Evolutionary conservation across 768 basidiomycete genomes (phyloP), one percentile per base, ranked within the genome.

Genomic region (Leccinum arenicola): DNA sequence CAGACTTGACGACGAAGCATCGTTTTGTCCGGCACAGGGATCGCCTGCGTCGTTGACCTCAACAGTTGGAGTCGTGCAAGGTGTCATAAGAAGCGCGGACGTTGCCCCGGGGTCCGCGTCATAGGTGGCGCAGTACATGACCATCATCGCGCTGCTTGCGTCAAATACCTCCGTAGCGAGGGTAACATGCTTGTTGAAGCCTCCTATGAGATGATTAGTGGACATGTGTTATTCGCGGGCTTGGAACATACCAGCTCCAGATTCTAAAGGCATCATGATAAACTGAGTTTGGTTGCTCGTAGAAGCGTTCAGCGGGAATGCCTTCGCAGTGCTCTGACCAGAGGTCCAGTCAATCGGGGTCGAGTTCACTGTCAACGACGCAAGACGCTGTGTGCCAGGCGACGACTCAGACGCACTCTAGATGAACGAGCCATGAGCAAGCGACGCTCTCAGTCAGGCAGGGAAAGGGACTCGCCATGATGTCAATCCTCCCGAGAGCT

Each of bases 101-200:
- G 82, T 75, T 2, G 70, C 63, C 5, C 74, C 57, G 2, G 86
- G 85, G 29, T 77, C 73, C 3, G 84, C 77, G 61, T 88, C 77
- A 66, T 81, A 89, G 5, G 86, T 89, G 6, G 82, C 84, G 60
- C 88, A 91, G 66, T 77, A 84, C 23, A 73, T 68, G 56, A 74
- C 70, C 64, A 75, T 73, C 23, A 65, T 54, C 0, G 76, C 80
- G 11, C 57, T 64, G 9, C 52, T 59, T 23, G 76, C 70, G 56
- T 80, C 71, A 60, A 78, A 79, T 55, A 85, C 71, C 4, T 76
- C 72, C 29, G 79, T 66, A 60, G 77, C 74, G 21, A 90, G 70
- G 3, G 67, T 70, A 31, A 87, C 84, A 14, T 63, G 64, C 59
- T 67, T 66, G 25, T 65, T 60, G 15, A 57, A 23, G 56, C 17